phyloP scores from a whole-genome alignment of 306 rosid species.

The Carpinus viminea region DNA sequence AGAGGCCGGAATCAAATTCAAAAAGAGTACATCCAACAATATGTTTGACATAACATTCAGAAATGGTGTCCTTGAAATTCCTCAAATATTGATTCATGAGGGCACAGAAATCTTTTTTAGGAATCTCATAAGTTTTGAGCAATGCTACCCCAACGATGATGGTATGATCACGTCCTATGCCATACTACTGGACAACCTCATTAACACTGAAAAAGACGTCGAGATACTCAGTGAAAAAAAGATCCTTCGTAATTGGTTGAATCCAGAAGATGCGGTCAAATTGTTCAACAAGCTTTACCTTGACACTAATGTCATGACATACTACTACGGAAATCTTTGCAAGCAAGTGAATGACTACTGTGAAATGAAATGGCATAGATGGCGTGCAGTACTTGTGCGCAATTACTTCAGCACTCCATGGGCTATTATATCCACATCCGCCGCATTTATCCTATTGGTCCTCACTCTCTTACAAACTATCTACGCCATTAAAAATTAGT shows the following conservation, averaged over 20 bases:
- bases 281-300: slow-evolving; percentile 8
- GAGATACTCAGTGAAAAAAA: no score
- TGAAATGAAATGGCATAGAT: slow-evolving; percentile 5
- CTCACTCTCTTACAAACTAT: no score
- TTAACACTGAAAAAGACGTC: background rate
- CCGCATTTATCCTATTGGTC: no score
- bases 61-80: slow-evolving; percentile 4
- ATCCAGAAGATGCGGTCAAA: background rate
- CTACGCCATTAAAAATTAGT: no score
- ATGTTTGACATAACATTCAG: slow-evolving; percentile 8
- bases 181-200: slow-evolving; percentile 23
- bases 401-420: slow-evolving; percentile 2
- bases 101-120: slow-evolving; percentile 12
- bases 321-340: background rate
- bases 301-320: background rate
- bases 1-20: slow-evolving; percentile 7
- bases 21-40: background rate
- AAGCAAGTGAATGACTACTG: background rate
- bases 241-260: background rate
- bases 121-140: slow-evolving; percentile 20
- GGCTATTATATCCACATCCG: no score
- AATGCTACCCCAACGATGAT: background rate
- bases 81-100: slow-evolving; percentile 16
- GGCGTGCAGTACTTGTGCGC: slow-evolving; percentile 12
- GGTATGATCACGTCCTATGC: slow-evolving; percentile 25